Base-by-base conservation (phyloP, 345 rosid genomes). In the Acer yangbiense region DNA sequence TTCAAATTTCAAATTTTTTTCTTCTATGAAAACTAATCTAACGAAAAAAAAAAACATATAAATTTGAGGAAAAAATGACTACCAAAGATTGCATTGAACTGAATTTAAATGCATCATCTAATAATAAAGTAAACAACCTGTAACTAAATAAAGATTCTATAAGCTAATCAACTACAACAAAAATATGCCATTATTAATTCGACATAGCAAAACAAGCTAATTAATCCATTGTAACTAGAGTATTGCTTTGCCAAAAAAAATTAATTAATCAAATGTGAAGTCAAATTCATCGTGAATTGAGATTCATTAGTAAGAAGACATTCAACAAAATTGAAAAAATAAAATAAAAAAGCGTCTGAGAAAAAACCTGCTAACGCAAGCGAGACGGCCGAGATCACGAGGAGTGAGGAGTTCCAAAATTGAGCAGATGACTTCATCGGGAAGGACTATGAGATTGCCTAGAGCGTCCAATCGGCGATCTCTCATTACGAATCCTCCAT, bases 361-460 rank as follows among this genome's bases (percentile, higher is more conserved):
- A 62, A 5, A 55, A 50, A 60, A 95, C 99, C 99, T 95, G 98
- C 99, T 95, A 71, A 90, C 96, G 74, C 99, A 90, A 77, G 98
- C 82, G 77, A 93, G 87, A 54, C 90, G 90, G 79, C 90, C 92
- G 73, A 92, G 83, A 20, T 95, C 98, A 23, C 89, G 90, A 52
- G 93, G 95, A 79, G 85, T 54, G 79, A 95, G 94, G 67, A 21
- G 48, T 32, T 90, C 93, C 77, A 95, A 76, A 77, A 92, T 85
- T 48, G 89, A 54, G 68, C 91, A 89, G 78, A 92, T 75, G 10
- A 93, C 75, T 63, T 95, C 98, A 63, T 95, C 99, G 46, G 98
- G 91, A 18, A 95, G 90, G 65, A 85, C 85, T 35, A 72, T 77
- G 71, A 95, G 90, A 69, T 76, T 73, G 52, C 99, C 97, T 12